A percentile compares a stretch with the other conserved stretches of the same genome.
Conservation (phyloP, 257 asterid genomes). For the Solanum chaucha region DNA sequence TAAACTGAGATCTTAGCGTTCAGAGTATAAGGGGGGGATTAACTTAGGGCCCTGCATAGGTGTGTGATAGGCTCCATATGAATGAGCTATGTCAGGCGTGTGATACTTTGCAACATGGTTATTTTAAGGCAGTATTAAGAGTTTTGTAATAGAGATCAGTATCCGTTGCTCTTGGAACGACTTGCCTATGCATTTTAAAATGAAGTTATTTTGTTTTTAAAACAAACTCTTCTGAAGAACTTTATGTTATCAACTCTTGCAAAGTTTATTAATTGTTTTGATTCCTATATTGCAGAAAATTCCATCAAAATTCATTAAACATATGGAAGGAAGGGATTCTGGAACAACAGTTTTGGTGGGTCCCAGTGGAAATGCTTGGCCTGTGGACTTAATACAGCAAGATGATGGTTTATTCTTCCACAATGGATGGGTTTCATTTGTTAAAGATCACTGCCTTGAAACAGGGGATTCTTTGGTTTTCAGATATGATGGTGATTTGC, state of each 20-base stretch:
- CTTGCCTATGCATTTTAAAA: not conserved
- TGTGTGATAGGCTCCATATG: not conserved
- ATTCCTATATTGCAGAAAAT: conserved; percentile 39
- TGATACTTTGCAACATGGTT: not conserved
- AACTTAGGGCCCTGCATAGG: not conserved
- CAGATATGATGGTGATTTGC: conserved; percentile 63
- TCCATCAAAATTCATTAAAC: conserved; percentile 45
- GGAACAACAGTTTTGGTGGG: conserved; percentile 30
- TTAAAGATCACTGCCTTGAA: conserved; percentile 31
- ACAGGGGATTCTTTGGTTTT: conserved; percentile 37
- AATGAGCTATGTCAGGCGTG: not conserved
- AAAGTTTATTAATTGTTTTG: not conserved
- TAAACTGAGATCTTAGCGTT: not conserved
- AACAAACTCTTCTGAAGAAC: not conserved
- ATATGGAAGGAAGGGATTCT: conserved; percentile 26
- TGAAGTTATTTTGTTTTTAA: not conserved
- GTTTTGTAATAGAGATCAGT: not conserved
- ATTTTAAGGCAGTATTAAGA: not conserved
- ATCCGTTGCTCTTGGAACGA: not conserved
- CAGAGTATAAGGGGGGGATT: not conserved
- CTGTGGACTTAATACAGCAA: conserved; percentile 18
- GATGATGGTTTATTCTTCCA: conserved; percentile 23
- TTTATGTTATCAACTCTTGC: not conserved
- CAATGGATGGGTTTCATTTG: conserved; percentile 39
- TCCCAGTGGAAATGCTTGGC: conserved; percentile 48